These are phyloP conservation scores for Tephrocybe sp. DNA, from an alignment of 768 basidiomycete species.

Conservation along the genomic window DNA sequence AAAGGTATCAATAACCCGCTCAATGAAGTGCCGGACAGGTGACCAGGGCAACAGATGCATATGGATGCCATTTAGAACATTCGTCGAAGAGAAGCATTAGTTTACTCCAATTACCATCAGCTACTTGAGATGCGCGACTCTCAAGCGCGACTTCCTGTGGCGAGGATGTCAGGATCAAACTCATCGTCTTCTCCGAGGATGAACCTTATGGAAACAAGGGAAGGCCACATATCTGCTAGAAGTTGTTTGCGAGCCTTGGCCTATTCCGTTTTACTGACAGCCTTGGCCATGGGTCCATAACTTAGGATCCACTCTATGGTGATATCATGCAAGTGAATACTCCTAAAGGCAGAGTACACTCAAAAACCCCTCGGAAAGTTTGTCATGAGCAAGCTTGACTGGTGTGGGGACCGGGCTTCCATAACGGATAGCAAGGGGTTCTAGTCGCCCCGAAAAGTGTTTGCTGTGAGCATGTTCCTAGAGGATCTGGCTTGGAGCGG, in stretches of 20 bases:
- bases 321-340: too few relatives aligned
- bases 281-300: too few relatives aligned
- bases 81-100: conserved; percentile 12
- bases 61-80: conserved; percentile 10
- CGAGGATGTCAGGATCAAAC: conserved; percentile 23
- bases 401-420: background rate
- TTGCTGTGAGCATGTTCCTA: background rate
- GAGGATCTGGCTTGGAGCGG: background rate
- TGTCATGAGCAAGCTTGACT: background rate
- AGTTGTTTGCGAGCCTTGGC: too few relatives aligned
- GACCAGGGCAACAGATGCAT: conserved; percentile 10
- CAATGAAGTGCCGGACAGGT: conserved; percentile 8
- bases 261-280: too few relatives aligned
- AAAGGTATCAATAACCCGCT: background rate
- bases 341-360: background rate
- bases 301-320: too few relatives aligned
- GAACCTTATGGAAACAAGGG: conserved; percentile 3
- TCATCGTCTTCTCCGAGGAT: conserved; percentile 13
- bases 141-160: conserved; percentile 1
- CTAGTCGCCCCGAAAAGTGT: background rate
- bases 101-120: conserved; percentile 2
- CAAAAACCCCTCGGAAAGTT: background rate
- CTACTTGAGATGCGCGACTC: conserved; percentile 3
- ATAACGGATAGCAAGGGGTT: background rate
- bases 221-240: background rate